phyloP scores from a whole-genome alignment of 2,329 filamentous ascomycete species.

The Diaporthe ampelina region DNA sequence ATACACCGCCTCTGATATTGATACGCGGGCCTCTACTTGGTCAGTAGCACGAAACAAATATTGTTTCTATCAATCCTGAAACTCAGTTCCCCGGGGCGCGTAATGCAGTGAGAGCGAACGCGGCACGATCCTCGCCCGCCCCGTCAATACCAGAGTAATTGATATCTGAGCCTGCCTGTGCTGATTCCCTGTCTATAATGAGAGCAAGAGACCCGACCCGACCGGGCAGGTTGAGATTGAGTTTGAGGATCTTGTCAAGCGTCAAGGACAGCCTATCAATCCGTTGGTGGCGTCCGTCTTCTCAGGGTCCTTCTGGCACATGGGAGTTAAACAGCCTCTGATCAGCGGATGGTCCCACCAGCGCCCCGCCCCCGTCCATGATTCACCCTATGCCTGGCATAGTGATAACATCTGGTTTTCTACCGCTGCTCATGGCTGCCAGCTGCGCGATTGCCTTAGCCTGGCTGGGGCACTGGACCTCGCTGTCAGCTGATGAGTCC shows the following conservation, averaged over 20 bases:
- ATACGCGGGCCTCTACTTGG: neutral
- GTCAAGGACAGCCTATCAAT: constrained; percentile 25
- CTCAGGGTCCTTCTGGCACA: constrained; percentile 15
- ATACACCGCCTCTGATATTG: constrained; percentile 32
- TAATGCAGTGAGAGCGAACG: constrained; percentile 33
- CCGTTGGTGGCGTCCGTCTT: neutral
- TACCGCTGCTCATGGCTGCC: constrained; percentile 10
- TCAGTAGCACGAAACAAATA: constrained; percentile 19
- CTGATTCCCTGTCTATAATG: constrained; percentile 22
- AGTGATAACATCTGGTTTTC: neutral
- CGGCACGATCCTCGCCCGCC: constrained; percentile 28
- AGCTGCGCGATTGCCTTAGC: neutral
- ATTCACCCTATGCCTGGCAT: neutral
- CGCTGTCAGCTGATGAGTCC: neutral
- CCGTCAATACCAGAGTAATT: constrained; percentile 6
- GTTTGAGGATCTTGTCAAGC: constrained; percentile 27
- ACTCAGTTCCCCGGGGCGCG: constrained; percentile 28
- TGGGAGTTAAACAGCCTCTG: constrained; percentile 15
- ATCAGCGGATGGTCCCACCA: constrained; percentile 25
- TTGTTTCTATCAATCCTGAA: constrained; percentile 38
- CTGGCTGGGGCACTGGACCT: neutral
- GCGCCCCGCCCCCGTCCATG: neutral
- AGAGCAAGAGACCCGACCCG: neutral
- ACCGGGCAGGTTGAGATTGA: constrained; percentile 3
- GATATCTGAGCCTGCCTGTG: neutral